These are phyloP conservation scores for Viola odorata DNA, from an alignment of 345 rosid species.

Conservation along the genomic window DNA sequence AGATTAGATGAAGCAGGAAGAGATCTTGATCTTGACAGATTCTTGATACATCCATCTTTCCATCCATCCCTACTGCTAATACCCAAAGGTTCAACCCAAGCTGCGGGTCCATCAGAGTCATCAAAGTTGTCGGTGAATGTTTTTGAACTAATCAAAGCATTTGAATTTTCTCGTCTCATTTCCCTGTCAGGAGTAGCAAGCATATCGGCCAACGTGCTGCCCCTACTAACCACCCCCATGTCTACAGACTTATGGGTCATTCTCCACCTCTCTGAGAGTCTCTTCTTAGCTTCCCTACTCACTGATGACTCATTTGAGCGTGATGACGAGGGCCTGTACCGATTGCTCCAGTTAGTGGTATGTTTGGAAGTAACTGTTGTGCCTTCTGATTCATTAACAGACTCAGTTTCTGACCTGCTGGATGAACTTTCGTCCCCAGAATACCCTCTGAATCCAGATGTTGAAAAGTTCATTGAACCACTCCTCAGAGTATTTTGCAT, in stretches of 20 bases:
- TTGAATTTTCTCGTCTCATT: constrained; percentile 37
- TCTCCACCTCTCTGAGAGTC: constrained; percentile 97
- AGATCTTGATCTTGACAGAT: constrained; percentile 63
- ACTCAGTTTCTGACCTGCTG: constrained; percentile 57
- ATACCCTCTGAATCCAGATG: constrained; percentile 55
- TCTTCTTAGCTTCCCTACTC: constrained; percentile 78
- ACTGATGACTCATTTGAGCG: constrained; percentile 59
- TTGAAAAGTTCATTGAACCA: constrained; percentile 38
- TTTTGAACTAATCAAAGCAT: constrained; percentile 26
- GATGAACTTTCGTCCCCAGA: constrained; percentile 77
- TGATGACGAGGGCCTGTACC: constrained; percentile 38
- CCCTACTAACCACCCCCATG: constrained; percentile 39
- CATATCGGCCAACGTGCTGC: constrained; percentile 90
- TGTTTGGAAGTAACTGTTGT: constrained; percentile 39
- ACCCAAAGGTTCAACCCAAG: constrained; percentile 59
- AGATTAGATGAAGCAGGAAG: constrained; percentile 51
- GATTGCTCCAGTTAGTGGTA: constrained; percentile 34
- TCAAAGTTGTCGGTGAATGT: constrained; percentile 28
- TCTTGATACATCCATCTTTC: constrained; percentile 53
- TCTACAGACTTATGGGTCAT: constrained; percentile 62
- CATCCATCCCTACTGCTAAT: constrained; percentile 97
- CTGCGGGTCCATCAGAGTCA: constrained; percentile 21
- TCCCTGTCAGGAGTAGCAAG: constrained; percentile 66
- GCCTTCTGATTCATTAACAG: constrained; percentile 59
- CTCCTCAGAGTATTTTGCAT: constrained; percentile 41